Conservation (phyloP, 139 green algal genomes). For the Mychonastes homosphaera region DNA sequence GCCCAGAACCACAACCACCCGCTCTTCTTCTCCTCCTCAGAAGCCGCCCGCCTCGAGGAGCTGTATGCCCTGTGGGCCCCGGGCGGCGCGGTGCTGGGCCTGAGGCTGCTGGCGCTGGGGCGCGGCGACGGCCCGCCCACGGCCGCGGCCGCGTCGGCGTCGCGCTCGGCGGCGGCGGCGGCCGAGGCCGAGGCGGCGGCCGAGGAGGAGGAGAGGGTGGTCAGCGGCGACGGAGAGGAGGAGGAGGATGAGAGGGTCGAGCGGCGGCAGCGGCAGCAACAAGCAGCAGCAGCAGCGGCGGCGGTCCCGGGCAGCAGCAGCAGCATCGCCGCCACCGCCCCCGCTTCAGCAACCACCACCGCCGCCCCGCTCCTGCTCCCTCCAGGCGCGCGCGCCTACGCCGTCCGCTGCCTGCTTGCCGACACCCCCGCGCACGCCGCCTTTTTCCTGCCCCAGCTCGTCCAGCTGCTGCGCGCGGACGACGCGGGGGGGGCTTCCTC, state of each 20-base stretch:
- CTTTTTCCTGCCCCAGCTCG: slow-evolving; percentile 6
- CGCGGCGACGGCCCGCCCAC: slow-evolving; percentile 22
- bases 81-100: slow-evolving; percentile 38
- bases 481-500: too few species aligned
- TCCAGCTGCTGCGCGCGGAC: background rate
- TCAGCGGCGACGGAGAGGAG: background rate
- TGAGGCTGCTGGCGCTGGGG: slow-evolving; percentile 59
- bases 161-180: slow-evolving; percentile 28
- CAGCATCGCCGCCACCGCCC: too few species aligned
- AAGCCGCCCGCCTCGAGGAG: slow-evolving; percentile 18
- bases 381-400: slow-evolving; percentile 13
- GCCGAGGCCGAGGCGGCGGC: slow-evolving; percentile 36
- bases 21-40: background rate
- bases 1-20: background rate
- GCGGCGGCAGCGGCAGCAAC: background rate
- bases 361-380: background rate
- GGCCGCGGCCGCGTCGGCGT: slow-evolving; percentile 7
- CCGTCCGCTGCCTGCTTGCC: slow-evolving; percentile 27
- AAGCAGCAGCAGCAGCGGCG: too few species aligned
- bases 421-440: background rate
- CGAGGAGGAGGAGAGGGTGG: slow-evolving; percentile 22
- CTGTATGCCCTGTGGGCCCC: slow-evolving; percentile 42
- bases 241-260: background rate
- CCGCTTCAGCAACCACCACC: background rate
- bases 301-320: too few species aligned